Evolutionary conservation across 805 yeast genomes (phyloP), one percentile per base, ranked within the genome.

Genomic region (Saccharomycopsis sp.): DNA sequence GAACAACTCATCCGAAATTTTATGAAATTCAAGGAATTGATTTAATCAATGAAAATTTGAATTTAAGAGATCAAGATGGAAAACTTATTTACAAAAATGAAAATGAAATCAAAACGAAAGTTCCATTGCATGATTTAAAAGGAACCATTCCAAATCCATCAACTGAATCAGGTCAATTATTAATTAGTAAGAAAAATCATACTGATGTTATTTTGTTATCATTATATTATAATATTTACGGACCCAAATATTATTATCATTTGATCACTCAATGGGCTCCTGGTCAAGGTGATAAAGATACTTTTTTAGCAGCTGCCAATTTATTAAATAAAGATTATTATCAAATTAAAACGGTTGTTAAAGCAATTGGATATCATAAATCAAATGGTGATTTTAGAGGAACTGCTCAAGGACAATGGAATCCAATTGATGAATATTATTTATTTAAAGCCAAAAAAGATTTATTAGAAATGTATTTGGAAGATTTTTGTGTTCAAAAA

Each of bases 251-350:
- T 59, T 81, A 74, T 55, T 81, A 80, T 51, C 79, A 78, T 9
- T 57, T 81, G 42, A 63, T 81, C 47, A 70, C 84, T 0, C 88
- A 79, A 53, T 85, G 85, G 3, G 65, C 74, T 20, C 76, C 85
- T 1, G 89, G 89, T 20, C 82, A 80, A 61, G 88, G 89, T 39
- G 89, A 81, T 52, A 81, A 81, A 53, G 89, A 81, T 52, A 79
- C 89, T 0, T 79, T 78, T 49, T 69, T 75, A 28, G 74, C 80
- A 8, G 87, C 85, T 1, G 83, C 87, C 3, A 64, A 67, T 40
- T 76, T 61, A 1, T 51, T 72, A 52, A 49, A 56, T 0, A 57
- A 62, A 39, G 67, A 72, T 2, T 76, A 66, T 54, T 73, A 69
- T 53, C 87, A 79, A 55, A 68, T 72, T 4, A 56, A 58, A 39